Evolutionary conservation across 2,329 filamentous ascomycete genomes (phyloP).

Genomic region (Hortaea werneckii): DNA sequence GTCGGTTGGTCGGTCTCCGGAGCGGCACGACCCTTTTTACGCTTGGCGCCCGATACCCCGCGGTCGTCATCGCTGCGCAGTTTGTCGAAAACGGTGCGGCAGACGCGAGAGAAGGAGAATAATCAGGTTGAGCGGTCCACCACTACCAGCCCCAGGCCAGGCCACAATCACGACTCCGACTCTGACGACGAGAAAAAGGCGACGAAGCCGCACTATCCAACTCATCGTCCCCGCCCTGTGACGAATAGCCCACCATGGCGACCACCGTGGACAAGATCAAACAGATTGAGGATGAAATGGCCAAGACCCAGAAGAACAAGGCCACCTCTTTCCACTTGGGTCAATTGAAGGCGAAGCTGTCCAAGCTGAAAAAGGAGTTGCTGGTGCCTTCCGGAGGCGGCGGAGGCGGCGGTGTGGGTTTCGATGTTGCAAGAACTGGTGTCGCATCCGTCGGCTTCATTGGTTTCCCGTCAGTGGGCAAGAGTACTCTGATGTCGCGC

Average conservation of each 20-base stretch:
- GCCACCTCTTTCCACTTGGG: slow-evolving; percentile 35
- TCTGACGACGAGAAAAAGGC: not conserved
- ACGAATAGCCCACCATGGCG: slow-evolving; percentile 52
- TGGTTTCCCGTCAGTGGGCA: slow-evolving; percentile 94
- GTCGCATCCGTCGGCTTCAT: slow-evolving; percentile 97
- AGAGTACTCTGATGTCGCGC: slow-evolving; percentile 92
- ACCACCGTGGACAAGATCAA: slow-evolving; percentile 99
- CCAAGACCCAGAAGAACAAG: slow-evolving; percentile 95
- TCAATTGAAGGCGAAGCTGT: slow-evolving; percentile 94
- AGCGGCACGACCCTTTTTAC: no score
- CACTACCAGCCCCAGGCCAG: no score
- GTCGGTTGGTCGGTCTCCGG: no score
- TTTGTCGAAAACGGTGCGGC: no score
- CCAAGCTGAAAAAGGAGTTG: slow-evolving; percentile 93
- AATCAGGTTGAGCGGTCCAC: no score
- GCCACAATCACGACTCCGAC: no score
- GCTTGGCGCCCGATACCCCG: no score
- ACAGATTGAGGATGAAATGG: slow-evolving; percentile 96
- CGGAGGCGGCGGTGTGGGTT: slow-evolving; percentile 79
- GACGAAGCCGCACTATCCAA: not conserved
- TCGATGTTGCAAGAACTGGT: slow-evolving; percentile 95
- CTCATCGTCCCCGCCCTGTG: not conserved
- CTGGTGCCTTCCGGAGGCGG: slow-evolving; percentile 71
- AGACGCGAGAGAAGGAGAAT: no score
- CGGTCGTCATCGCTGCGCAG: no score